Conservation (phyloP, 805 yeast species). For the Yarrowia keelungensis region DNA sequence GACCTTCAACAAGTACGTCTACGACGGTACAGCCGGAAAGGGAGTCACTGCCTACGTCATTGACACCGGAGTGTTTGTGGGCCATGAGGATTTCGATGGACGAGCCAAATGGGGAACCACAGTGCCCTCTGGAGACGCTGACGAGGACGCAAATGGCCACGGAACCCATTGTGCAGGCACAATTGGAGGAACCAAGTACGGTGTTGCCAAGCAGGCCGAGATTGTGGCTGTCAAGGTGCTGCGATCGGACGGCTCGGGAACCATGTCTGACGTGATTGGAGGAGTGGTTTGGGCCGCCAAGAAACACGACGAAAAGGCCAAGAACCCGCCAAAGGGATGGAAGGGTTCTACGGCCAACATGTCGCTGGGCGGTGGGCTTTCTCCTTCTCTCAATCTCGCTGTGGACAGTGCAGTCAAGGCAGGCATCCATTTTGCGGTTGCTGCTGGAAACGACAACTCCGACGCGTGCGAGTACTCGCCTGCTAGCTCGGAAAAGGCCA, state of each 20-base stretch:
- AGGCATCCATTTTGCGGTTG: conserved; percentile 66
- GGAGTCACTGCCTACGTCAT: conserved; percentile 77
- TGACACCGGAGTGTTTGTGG: conserved; percentile 73
- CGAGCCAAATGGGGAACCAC: conserved; percentile 69
- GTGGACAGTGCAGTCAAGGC: conserved; percentile 64
- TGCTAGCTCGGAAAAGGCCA: conserved; percentile 60
- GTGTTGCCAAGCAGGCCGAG: conserved; percentile 65
- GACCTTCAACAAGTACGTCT: conserved; percentile 65
- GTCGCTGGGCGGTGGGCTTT: conserved; percentile 67
- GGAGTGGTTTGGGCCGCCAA: conserved; percentile 67
- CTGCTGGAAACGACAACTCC: conserved; percentile 67
- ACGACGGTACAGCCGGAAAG: conserved; percentile 64
- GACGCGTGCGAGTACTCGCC: conserved; percentile 67
- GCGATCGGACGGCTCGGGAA: conserved; percentile 64
- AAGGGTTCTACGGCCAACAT: conserved; percentile 68
- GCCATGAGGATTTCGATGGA: conserved; percentile 64
- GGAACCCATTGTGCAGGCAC: conserved; percentile 75
- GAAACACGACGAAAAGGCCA: conserved; percentile 54
- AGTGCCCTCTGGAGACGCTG: conserved; percentile 57
- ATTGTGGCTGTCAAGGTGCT: conserved; percentile 68
- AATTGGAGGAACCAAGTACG: conserved; percentile 63
- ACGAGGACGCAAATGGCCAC: conserved; percentile 65
- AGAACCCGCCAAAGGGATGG: conserved; percentile 54
- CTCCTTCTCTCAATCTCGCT: conserved; percentile 63
- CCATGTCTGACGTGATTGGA: conserved; percentile 66